Conservation (phyloP, 257 asterid genomes). For the Jasminum sambac region DNA sequence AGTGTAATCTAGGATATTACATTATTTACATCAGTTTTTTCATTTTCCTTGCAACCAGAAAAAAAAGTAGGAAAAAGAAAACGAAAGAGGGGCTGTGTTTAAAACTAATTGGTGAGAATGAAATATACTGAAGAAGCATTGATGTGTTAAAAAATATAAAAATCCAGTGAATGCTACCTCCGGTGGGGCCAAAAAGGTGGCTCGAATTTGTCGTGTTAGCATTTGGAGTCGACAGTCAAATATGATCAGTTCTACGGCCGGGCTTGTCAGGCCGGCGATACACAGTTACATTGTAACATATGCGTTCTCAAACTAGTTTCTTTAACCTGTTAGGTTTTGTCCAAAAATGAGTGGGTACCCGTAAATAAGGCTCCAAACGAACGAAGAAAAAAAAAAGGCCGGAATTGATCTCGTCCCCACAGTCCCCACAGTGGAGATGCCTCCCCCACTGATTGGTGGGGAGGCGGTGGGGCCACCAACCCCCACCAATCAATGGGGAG, state of each 20-base stretch:
- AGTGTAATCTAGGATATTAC: constrained; percentile 34
- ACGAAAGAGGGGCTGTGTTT: constrained; percentile 33
- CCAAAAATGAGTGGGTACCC: neutral
- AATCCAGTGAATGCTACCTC: constrained; percentile 39
- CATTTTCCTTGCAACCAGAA: constrained; percentile 29
- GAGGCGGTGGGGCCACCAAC: too few species aligned
- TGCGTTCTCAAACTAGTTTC: constrained; percentile 84
- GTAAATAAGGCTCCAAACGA: too few species aligned
- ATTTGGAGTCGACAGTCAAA: constrained; percentile 37
- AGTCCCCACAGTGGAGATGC: too few species aligned
- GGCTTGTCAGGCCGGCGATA: constrained; percentile 51
- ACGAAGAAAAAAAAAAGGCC: too few species aligned
- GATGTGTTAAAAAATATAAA: constrained; percentile 36
- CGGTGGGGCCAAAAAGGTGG: constrained; percentile 18
- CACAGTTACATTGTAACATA: constrained; percentile 64
- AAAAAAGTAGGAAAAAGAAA: constrained; percentile 19
- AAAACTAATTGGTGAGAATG: constrained; percentile 50
- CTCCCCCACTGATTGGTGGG: too few species aligned
- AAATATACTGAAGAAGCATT: constrained; percentile 31
- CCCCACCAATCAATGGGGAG: too few species aligned
- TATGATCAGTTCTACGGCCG: constrained; percentile 44
- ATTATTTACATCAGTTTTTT: constrained; percentile 53
- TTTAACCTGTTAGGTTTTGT: constrained; percentile 54
- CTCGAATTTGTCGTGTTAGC: constrained; percentile 55
- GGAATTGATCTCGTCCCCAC: too few species aligned